A percentile compares a stretch with the other conserved stretches of the same genome.
These are phyloP conservation scores for Nymphaea colorata DNA, from an alignment of 164 flowering plant species.

Conservation along the genomic window DNA sequence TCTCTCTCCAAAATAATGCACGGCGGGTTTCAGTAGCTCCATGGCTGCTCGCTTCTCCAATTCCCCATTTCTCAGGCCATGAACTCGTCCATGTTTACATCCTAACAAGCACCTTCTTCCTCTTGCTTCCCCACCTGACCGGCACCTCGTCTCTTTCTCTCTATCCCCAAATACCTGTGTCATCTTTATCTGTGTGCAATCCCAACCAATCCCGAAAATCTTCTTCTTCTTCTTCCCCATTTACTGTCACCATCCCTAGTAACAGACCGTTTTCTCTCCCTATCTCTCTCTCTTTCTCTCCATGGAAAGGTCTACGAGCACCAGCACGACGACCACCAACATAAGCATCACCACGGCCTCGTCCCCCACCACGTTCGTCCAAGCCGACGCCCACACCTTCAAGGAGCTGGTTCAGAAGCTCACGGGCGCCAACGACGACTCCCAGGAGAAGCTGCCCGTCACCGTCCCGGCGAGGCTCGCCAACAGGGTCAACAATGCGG, in stretches of 20 bases:
- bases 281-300: background rate
- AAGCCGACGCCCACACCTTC: constrained; percentile 37
- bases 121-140: background rate
- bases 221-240: background rate
- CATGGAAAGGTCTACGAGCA: background rate
- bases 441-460: constrained; percentile 17
- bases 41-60: background rate
- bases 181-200: too few species aligned
- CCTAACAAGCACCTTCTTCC: background rate
- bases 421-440: constrained; percentile 24
- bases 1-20: background rate
- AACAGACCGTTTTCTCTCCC: background rate
- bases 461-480: constrained; percentile 19
- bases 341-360: background rate
- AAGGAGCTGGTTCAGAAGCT: constrained; percentile 40
- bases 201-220: too few species aligned
- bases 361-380: constrained; percentile 38
- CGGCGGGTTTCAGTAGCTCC: background rate
- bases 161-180: background rate
- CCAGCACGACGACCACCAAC: background rate
- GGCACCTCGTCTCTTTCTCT: background rate
- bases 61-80: background rate
- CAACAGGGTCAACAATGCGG: constrained; percentile 2
- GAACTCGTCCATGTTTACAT: background rate
- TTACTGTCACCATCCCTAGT: background rate